phyloP scores from a whole-genome alignment of 148 eudicot species.

The Bassia scoparia region DNA sequence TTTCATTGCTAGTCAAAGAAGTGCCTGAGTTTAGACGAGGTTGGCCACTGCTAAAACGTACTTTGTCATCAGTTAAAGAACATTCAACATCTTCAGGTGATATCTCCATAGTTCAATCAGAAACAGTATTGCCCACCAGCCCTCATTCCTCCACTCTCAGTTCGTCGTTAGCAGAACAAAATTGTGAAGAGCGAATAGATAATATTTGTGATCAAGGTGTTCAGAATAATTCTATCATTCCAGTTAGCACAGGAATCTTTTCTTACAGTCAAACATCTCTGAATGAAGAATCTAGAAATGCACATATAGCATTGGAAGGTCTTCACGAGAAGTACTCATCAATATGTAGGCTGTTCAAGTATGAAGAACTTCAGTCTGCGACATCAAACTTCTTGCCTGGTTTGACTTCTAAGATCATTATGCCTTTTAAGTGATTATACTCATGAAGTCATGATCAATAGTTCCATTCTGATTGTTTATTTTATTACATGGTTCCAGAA shows the following conservation, averaged over 20 bases:
- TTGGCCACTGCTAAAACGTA: constrained; percentile 67
- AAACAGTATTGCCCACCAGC: constrained; percentile 52
- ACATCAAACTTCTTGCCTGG: constrained; percentile 66
- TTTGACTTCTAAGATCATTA: constrained; percentile 29
- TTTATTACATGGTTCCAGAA: constrained; percentile 36
- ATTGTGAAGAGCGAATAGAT: constrained; percentile 24
- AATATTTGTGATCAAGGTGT: constrained; percentile 39
- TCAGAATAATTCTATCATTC: constrained; percentile 53
- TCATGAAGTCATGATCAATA: background rate
- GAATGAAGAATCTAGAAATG: constrained; percentile 24
- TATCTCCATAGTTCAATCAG: constrained; percentile 64
- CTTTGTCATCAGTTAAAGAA: constrained; percentile 31
- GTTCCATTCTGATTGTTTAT: constrained; percentile 1
- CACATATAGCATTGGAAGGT: constrained; percentile 50
- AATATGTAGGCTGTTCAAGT: constrained; percentile 59
- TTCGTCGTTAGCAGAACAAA: constrained; percentile 25
- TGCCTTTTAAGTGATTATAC: constrained; percentile 3
- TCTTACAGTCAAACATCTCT: constrained; percentile 31
- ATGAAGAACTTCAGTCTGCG: constrained; percentile 68
- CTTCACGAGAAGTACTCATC: constrained; percentile 69
- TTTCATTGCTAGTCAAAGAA: constrained; percentile 37
- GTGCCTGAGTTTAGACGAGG: constrained; percentile 55
- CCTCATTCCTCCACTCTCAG: constrained; percentile 22
- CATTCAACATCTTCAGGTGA: constrained; percentile 32
- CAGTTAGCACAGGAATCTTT: constrained; percentile 29